Conservation (phyloP, 2,329 filamentous ascomycete genomes). For the Arthroderma uncinatum region DNA sequence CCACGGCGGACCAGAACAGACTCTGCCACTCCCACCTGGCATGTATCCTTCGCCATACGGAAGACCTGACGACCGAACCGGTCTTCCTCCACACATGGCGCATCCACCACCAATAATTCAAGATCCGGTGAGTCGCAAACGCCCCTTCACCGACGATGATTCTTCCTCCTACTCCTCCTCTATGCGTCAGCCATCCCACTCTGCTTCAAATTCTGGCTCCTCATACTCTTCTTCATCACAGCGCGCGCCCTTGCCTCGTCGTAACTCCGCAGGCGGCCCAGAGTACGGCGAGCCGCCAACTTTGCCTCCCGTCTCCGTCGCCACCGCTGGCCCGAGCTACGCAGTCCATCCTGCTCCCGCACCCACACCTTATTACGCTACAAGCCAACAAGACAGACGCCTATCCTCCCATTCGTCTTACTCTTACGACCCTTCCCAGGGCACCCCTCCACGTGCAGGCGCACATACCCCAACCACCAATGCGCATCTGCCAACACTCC, state of each 20-base stretch:
- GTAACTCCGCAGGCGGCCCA: conserved; percentile 35
- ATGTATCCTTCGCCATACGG: conserved; percentile 32
- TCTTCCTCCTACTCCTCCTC: conserved; percentile 9
- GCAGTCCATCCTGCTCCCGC: conserved; percentile 26
- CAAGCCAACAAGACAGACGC: conserved; percentile 31
- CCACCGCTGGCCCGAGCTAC: conserved; percentile 34
- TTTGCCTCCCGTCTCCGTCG: conserved; percentile 38
- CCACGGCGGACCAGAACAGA: conserved; percentile 21
- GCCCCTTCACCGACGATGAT: conserved; percentile 17
- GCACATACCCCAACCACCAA: conserved; percentile 18
- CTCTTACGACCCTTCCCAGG: conserved; percentile 32
- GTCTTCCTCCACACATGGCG: conserved; percentile 27
- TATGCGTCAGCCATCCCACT: conserved; percentile 15
- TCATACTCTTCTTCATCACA: conserved; percentile 24
- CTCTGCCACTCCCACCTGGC: conserved; percentile 32
- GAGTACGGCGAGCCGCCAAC: conserved; percentile 39
- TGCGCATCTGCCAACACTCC: conserved; percentile 28
- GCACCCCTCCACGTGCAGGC: conserved; percentile 30
- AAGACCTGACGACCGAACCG: conserved; percentile 19
- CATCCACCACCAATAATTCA: conserved; percentile 24
- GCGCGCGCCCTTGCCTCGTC: conserved; percentile 30
- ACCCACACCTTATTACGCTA: conserved; percentile 30
- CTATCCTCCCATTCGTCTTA: conserved; percentile 37
- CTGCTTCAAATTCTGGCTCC: conserved; percentile 21
- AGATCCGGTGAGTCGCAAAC: conserved; percentile 38